phyloP scores from a whole-genome alignment of 768 basidiomycete genomes.

The Hemileccinum rubropunctum region DNA sequence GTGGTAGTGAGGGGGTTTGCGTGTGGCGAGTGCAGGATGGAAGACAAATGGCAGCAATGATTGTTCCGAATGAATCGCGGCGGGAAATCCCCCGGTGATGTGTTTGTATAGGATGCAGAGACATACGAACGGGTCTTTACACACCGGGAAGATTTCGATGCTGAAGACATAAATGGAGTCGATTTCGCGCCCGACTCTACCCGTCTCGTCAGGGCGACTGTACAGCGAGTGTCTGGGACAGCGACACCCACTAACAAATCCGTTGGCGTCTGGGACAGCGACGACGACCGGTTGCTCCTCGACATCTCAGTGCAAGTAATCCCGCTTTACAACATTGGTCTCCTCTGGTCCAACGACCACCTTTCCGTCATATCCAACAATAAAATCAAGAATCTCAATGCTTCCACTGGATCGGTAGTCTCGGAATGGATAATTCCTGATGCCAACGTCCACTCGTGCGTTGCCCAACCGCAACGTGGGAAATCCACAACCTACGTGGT shows the following conservation, averaged over 20 bases:
- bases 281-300: background rate
- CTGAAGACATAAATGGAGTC: background rate
- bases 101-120: background rate
- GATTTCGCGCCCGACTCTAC: conserved; percentile 5
- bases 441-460: background rate
- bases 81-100: background rate
- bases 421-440: background rate
- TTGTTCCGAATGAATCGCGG: conserved; percentile 3
- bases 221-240: background rate
- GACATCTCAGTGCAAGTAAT: background rate
- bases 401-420: background rate
- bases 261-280: conserved; percentile 1
- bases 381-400: background rate
- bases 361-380: background rate
- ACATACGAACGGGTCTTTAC: background rate
- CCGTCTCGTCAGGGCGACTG: background rate
- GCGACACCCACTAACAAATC: background rate
- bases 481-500: background rate
- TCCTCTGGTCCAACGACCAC: conserved; percentile 3
- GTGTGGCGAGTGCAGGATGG: conserved; percentile 5
- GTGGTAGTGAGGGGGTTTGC: background rate
- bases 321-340: background rate
- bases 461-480: background rate
- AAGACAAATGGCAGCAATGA: background rate
- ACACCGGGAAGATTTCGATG: background rate